Evolutionary conservation across 78 protist species (phyloP).

Genomic region (Planoprotostelium fungivorum): DNA sequence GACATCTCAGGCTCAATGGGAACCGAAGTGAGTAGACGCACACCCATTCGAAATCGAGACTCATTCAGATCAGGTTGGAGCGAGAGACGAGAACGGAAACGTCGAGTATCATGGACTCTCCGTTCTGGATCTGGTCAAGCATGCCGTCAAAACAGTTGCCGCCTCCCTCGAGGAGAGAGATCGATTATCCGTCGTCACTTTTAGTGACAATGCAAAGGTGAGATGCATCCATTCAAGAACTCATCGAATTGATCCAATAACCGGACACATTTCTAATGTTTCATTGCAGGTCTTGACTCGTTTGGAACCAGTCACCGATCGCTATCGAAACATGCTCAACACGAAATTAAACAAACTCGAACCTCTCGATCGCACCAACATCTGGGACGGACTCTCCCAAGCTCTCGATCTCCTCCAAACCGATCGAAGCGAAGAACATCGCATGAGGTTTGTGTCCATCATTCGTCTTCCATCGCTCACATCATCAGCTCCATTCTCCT

Average conservation of each 20-base stretch:
- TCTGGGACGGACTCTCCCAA: slow-evolving; percentile 68
- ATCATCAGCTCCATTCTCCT: slow-evolving; percentile 20
- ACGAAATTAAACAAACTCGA: slow-evolving; percentile 7
- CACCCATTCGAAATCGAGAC: neutral
- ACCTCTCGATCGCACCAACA: slow-evolving; percentile 44
- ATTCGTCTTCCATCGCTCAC: neutral
- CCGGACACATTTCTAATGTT: too few species aligned
- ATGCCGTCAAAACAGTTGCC: slow-evolving; percentile 53
- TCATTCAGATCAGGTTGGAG: slow-evolving; percentile 6
- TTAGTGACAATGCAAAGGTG: slow-evolving; percentile 11
- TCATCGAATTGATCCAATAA: too few species aligned
- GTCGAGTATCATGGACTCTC: slow-evolving; percentile 49
- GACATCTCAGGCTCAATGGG: slow-evolving; percentile 63
- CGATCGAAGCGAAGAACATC: neutral
- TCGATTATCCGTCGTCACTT: slow-evolving; percentile 49
- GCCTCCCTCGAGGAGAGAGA: slow-evolving; percentile 22
- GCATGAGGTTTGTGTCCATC: neutral
- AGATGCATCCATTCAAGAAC: too few species aligned
- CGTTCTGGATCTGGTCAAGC: slow-evolving; percentile 63
- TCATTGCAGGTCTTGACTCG: slow-evolving; percentile 6
- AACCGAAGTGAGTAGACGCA: neutral
- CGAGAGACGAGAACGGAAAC: slow-evolving; percentile 3
- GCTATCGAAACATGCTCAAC: neutral
- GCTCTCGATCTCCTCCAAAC: slow-evolving; percentile 21
- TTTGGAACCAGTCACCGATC: slow-evolving; percentile 9